A percentile compares a stretch with the other conserved stretches of the same genome.
These are phyloP conservation scores for Xylaria sp. DNA, from an alignment of 2,329 filamentous ascomycete species.

Conservation along the genomic window DNA sequence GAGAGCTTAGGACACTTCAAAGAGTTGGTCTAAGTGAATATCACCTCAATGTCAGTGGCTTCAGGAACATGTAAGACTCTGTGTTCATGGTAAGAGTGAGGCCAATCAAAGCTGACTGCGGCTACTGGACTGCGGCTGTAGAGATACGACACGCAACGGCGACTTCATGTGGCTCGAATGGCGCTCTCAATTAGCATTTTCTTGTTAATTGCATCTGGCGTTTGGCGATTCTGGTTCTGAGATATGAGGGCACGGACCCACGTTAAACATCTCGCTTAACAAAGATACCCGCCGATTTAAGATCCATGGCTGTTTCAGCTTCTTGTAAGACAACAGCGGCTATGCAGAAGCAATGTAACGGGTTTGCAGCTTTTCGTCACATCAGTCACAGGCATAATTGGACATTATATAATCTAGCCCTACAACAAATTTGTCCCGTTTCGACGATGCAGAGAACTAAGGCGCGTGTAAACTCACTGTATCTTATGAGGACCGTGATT, in stretches of 20 bases:
- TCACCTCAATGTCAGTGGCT: too few relatives aligned
- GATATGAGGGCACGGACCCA: slow-evolving; percentile 33
- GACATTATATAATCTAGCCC: too few relatives aligned
- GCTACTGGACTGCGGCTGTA: slow-evolving; percentile 29
- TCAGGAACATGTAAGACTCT: too few relatives aligned
- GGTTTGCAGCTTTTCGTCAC: too few relatives aligned
- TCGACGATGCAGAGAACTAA: too few relatives aligned
- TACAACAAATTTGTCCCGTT: too few relatives aligned
- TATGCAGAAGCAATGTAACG: too few relatives aligned
- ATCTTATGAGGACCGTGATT: too few relatives aligned
- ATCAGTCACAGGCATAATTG: too few relatives aligned
- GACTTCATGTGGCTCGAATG: slow-evolving; percentile 33
- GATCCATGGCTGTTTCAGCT: slow-evolving; percentile 29
- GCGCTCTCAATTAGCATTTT: slow-evolving; percentile 23
- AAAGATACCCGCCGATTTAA: slow-evolving; percentile 26
- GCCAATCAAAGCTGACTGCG: slow-evolving; percentile 29
- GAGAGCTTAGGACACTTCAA: too few relatives aligned
- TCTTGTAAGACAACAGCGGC: neutral
- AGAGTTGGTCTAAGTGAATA: too few relatives aligned
- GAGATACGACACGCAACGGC: slow-evolving; percentile 33
- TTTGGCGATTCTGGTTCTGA: slow-evolving; percentile 27
- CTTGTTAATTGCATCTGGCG: slow-evolving; percentile 17
- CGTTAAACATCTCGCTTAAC: slow-evolving; percentile 27
- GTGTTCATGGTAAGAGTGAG: slow-evolving; percentile 28
- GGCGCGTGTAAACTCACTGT: too few relatives aligned